phyloP scores from a whole-genome alignment of 2,329 filamentous ascomycete species.

The Parafenestella ontariensis region DNA sequence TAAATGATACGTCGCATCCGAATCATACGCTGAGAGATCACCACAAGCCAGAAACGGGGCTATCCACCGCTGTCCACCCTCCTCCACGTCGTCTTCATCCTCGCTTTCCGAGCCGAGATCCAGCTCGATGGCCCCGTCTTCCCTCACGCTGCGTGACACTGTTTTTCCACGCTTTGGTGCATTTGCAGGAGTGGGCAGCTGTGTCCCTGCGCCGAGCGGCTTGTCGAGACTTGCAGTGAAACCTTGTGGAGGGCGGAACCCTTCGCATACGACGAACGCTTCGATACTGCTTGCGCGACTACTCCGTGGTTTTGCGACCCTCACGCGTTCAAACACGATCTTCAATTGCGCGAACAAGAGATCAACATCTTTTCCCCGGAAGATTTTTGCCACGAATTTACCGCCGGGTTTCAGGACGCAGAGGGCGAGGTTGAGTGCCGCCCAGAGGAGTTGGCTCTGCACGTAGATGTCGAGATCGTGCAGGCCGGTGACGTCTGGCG shows the following conservation, averaged over 20 bases:
- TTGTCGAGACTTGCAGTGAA: slow-evolving; percentile 79
- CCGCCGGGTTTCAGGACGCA: slow-evolving; percentile 92
- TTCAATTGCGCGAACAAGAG: slow-evolving; percentile 92
- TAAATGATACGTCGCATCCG: slow-evolving; percentile 90
- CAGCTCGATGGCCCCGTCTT: slow-evolving; percentile 58
- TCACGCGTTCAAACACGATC: slow-evolving; percentile 84
- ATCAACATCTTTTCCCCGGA: slow-evolving; percentile 93
- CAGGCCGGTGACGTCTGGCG: slow-evolving; percentile 93
- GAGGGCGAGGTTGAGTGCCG: slow-evolving; percentile 89
- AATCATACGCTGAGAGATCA: slow-evolving; percentile 92
- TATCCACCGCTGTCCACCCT: slow-evolving; percentile 74
- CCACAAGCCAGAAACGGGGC: slow-evolving; percentile 97
- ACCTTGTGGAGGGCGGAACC: slow-evolving; percentile 79
- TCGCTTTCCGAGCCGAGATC: slow-evolving; percentile 54
- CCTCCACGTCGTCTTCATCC: slow-evolving; percentile 47
- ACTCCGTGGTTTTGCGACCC: slow-evolving; percentile 91
- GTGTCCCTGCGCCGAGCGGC: slow-evolving; percentile 71
- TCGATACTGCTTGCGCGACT: slow-evolving; percentile 97
- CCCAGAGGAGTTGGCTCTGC: slow-evolving; percentile 92
- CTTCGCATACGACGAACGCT: slow-evolving; percentile 93
- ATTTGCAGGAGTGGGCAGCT: slow-evolving; percentile 52
- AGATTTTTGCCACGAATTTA: slow-evolving; percentile 98
- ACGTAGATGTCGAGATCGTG: slow-evolving; percentile 99
- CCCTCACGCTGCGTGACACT: slow-evolving; percentile 41
- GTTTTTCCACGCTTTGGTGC: slow-evolving; percentile 19